A percentile compares a stretch with the other conserved stretches of the same genome.
phyloP scores from a whole-genome alignment of 1,284 basidiomycete species.

The Xerocomus amazonicus region DNA sequence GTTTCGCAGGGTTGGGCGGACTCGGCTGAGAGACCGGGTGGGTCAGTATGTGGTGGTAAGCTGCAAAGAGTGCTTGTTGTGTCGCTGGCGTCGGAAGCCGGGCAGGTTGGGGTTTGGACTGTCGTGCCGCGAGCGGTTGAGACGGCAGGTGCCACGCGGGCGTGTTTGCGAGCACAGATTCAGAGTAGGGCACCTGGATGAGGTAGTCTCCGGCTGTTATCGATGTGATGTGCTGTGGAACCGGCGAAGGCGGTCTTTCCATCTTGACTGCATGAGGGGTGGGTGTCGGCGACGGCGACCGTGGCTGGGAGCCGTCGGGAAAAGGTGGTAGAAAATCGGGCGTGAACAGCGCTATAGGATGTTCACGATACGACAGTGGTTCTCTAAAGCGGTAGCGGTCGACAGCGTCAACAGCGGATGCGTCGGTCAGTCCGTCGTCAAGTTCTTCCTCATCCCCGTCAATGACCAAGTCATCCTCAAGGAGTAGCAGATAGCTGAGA shows the following conservation, averaged over 20 bases:
- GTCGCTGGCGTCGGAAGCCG: conserved; percentile 44
- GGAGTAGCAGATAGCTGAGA: conserved; percentile 47
- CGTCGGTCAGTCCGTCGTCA: conserved; percentile 30
- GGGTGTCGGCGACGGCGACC: conserved; percentile 33
- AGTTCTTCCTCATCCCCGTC: conserved; percentile 38
- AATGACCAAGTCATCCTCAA: conserved; percentile 5
- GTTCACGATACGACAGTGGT: conserved; percentile 28
- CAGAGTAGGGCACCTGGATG: conserved; percentile 63
- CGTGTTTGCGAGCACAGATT: conserved; percentile 58
- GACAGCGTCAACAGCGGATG: conserved; percentile 12
- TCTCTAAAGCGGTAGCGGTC: conserved; percentile 16
- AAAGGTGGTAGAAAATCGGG: conserved; percentile 38
- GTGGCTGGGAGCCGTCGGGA: conserved; percentile 44
- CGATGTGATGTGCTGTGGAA: conserved; percentile 33
- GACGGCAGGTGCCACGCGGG: conserved; percentile 67
- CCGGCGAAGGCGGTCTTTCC: conserved; percentile 31
- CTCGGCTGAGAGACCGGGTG: conserved; percentile 45
- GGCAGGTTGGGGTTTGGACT: conserved; percentile 17
- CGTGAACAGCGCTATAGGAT: conserved; percentile 16
- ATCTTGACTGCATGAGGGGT: conserved; percentile 32
- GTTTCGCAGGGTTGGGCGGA: conserved; percentile 53
- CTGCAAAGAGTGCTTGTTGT: conserved; percentile 59
- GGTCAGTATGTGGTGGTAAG: conserved; percentile 60
- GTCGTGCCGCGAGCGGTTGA: conserved; percentile 27
- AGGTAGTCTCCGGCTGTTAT: conserved; percentile 51